phyloP scores from a whole-genome alignment of 345 rosid species.

The Acer campestre region DNA sequence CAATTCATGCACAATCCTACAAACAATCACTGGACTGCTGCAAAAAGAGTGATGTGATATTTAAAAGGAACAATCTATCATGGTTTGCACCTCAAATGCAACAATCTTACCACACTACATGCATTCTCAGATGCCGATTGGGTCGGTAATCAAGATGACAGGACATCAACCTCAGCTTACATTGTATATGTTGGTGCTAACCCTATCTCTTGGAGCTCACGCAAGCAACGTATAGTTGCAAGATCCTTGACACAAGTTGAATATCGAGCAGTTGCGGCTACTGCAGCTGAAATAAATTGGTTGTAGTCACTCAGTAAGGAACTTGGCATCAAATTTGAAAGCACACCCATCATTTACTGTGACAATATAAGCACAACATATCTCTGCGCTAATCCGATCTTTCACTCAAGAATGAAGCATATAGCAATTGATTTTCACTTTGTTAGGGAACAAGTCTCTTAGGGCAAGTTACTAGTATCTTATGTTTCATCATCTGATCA shows the following conservation, averaged over 20 bases:
- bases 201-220: background rate
- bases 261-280: background rate
- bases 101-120: background rate
- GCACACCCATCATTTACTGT: background rate
- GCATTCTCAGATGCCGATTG: background rate
- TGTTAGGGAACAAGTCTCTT: too few relatives aligned
- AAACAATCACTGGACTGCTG: background rate
- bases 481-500: too few relatives aligned
- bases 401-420: too few relatives aligned
- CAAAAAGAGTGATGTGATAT: too few relatives aligned
- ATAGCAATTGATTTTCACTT: too few relatives aligned
- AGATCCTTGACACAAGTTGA: too few relatives aligned
- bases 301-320: background rate
- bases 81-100: background rate
- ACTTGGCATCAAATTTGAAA: background rate
- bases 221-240: background rate
- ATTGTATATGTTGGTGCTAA: background rate
- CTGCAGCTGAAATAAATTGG: background rate
- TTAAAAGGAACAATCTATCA: background rate
- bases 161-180: background rate
- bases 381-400: background rate
- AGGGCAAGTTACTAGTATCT: too few relatives aligned
- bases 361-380: slow-evolving; percentile 7
- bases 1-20: background rate
- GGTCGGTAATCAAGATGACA: background rate